These are phyloP conservation scores for Anastatica hierochuntica DNA, from an alignment of 345 rosid genomes.

Conservation along the genomic window DNA sequence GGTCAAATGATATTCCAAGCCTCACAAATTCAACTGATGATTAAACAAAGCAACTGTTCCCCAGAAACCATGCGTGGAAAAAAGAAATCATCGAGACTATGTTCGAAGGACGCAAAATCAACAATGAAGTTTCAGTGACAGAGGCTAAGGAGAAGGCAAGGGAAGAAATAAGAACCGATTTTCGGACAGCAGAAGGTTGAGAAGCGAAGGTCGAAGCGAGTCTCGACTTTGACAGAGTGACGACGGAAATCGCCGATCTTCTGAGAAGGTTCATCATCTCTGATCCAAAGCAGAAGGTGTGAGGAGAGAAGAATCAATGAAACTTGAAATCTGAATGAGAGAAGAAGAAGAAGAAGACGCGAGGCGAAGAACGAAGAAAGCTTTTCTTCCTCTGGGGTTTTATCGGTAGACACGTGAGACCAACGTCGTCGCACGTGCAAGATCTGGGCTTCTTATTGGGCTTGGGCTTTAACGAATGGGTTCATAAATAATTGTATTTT, in stretches of 20 bases:
- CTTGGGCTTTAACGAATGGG: background rate
- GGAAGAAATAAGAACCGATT: no score
- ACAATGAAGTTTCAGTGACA: no score
- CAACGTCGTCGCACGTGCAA: slow-evolving; percentile 13
- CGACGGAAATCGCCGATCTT: slow-evolving; percentile 23
- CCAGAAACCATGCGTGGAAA: no score
- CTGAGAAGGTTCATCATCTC: slow-evolving; percentile 25
- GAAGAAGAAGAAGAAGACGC: background rate
- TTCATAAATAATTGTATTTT: no score
- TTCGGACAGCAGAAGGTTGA: slow-evolving; percentile 10
- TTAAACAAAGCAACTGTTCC: no score
- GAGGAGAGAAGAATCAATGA: no score
- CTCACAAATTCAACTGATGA: no score
- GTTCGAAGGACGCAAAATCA: no score
- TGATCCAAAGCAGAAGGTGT: background rate
- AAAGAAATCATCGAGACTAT: no score
- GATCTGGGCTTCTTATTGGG: background rate
- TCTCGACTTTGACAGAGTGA: slow-evolving; percentile 1
- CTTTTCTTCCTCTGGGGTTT: slow-evolving; percentile 26
- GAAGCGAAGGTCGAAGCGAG: slow-evolving; percentile 18
- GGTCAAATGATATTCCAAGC: no score
- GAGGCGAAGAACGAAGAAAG: background rate
- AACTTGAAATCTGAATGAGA: background rate
- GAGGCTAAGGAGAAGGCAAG: no score
- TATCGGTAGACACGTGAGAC: slow-evolving; percentile 11